Conservation (phyloP, 208 protist species). For the Trypanosoma melophagium region DNA sequence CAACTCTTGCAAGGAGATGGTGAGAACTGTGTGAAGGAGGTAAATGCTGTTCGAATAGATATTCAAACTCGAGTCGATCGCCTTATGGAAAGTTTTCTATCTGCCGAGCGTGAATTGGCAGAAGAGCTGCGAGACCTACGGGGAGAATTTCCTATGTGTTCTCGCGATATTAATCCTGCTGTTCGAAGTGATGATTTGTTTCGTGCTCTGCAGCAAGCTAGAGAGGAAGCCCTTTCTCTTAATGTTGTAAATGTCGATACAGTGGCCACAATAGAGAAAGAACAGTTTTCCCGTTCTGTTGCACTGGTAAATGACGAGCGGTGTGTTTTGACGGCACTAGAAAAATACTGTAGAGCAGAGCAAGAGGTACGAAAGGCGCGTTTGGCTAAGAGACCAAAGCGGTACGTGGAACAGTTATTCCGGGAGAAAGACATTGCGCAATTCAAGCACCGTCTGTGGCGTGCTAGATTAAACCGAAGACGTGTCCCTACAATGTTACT, state of each 20-base stretch:
- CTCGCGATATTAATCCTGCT: slow-evolving; percentile 62
- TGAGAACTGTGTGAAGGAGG: slow-evolving; percentile 23
- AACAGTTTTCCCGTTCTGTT: slow-evolving; percentile 41
- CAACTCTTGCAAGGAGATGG: slow-evolving; percentile 9
- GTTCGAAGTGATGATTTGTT: slow-evolving; percentile 52
- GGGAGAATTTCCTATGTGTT: slow-evolving; percentile 42
- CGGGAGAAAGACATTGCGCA: slow-evolving; percentile 36
- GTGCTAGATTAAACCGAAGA: slow-evolving; percentile 37
- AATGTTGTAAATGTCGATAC: slow-evolving; percentile 24
- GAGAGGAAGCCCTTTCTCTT: slow-evolving; percentile 35
- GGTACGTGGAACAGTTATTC: slow-evolving; percentile 28
- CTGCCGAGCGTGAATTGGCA: slow-evolving; percentile 41
- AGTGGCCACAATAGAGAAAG: slow-evolving; percentile 35
- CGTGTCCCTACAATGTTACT: slow-evolving; percentile 29
- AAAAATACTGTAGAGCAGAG: slow-evolving; percentile 44
- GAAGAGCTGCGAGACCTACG: slow-evolving; percentile 32
- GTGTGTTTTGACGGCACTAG: slow-evolving; percentile 45
- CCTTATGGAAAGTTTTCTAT: slow-evolving; percentile 36
- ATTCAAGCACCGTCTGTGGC: slow-evolving; percentile 52
- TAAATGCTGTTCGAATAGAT: slow-evolving; percentile 31
- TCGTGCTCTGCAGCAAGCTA: slow-evolving; percentile 28
- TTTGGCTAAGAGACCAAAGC: slow-evolving; percentile 18
- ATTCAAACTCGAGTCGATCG: slow-evolving; percentile 30
- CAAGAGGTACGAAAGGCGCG: slow-evolving; percentile 42
- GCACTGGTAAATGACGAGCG: slow-evolving; percentile 56